Percentiles rank a stretch among this genome's conserved stretches.
These are phyloP conservation scores for Carpinus viminea DNA, from an alignment of 306 rosid species.

Conservation along the genomic window DNA sequence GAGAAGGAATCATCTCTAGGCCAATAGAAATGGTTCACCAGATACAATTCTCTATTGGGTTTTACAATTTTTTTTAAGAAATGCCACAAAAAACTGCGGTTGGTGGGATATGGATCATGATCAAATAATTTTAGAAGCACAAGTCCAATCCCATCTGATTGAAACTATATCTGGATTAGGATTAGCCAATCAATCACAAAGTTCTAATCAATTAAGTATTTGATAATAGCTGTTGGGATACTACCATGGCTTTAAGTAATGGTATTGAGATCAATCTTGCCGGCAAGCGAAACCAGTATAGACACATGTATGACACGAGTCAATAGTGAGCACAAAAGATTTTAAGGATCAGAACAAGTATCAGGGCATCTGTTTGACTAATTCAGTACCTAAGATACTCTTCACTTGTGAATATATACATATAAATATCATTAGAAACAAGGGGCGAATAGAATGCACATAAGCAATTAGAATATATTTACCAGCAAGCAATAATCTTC, in stretches of 20 bases:
- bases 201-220: constrained; percentile 2
- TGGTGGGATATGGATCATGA: constrained; percentile 25
- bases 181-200: not conserved
- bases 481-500: constrained; percentile 36
- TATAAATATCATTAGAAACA: constrained; percentile 20
- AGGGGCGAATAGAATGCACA: constrained; percentile 30
- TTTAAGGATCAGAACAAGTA: constrained; percentile 30
- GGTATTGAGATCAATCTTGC: constrained; percentile 22
- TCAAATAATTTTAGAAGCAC: not conserved
- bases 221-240: constrained; percentile 11
- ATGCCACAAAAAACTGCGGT: constrained; percentile 4
- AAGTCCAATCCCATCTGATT: not conserved
- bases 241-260: constrained; percentile 12
- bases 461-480: constrained; percentile 28
- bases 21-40: constrained; percentile 17
- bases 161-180: not conserved
- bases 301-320: constrained; percentile 9
- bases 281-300: constrained; percentile 23
- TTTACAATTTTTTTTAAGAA: not conserved
- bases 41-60: not conserved
- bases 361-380: constrained; percentile 19
- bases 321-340: constrained; percentile 10
- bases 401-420: constrained; percentile 20
- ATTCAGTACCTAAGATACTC: constrained; percentile 25
- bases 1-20: constrained; percentile 30